A percentile compares a stretch with the other conserved stretches of the same genome.
These are phyloP conservation scores for Leccinum imitatum DNA, from an alignment of 768 basidiomycete species.

Conservation along the genomic window DNA sequence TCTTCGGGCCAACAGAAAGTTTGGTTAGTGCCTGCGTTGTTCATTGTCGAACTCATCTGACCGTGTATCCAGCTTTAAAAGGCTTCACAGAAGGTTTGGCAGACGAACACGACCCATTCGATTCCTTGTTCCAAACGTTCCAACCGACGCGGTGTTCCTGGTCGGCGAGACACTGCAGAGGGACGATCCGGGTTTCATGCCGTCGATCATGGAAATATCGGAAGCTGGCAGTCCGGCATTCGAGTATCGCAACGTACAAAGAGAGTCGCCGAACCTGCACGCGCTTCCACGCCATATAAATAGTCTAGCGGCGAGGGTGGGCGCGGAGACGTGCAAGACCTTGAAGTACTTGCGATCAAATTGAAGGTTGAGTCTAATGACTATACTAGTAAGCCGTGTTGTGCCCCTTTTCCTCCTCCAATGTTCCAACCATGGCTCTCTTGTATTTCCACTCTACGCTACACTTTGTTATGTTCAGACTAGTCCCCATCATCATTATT, in stretches of 20 bases:
- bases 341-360: too few species aligned
- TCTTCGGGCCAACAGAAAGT: constrained; percentile 10
- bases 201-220: constrained; percentile 73
- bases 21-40: constrained; percentile 6
- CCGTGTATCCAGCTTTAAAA: constrained; percentile 12
- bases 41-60: neutral
- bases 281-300: too few species aligned
- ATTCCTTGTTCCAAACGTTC: neutral
- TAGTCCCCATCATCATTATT: too few species aligned
- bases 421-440: too few species aligned
- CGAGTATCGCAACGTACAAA: constrained; percentile 77
- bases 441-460: too few species aligned
- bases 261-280: too few species aligned
- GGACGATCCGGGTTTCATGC: constrained; percentile 57
- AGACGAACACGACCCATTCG: constrained; percentile 6
- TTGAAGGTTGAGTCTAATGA: too few species aligned
- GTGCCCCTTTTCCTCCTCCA: too few species aligned
- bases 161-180: constrained; percentile 66
- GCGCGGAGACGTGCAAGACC: too few species aligned
- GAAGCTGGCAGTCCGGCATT: constrained; percentile 88
- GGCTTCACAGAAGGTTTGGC: constrained; percentile 15
- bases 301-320: too few species aligned
- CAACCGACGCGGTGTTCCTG: constrained; percentile 42
- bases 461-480: too few species aligned
- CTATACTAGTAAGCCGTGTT: too few species aligned